These are phyloP conservation scores for Cryphonectria naterciae DNA, from an alignment of 2,329 filamentous ascomycete species.

Conservation along the genomic window DNA sequence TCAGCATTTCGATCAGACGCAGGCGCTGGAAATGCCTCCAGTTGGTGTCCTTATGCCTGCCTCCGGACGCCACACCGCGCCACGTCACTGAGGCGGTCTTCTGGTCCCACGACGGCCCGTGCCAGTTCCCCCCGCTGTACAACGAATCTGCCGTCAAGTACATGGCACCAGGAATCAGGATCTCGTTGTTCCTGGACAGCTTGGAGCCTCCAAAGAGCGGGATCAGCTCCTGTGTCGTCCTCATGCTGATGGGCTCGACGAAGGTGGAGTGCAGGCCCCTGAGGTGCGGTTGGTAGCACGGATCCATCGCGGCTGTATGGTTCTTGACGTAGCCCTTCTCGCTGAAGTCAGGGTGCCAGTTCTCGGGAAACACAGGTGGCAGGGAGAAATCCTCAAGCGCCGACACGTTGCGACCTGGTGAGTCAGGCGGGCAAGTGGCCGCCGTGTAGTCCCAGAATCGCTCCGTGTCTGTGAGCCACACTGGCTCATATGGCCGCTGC, in stretches of 20 bases:
- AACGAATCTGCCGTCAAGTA: conserved; percentile 61
- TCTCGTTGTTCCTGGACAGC: conserved; percentile 62
- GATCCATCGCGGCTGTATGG: conserved; percentile 57
- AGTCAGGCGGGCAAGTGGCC: conserved; percentile 60
- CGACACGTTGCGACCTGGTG: conserved; percentile 48
- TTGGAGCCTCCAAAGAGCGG: conserved; percentile 65
- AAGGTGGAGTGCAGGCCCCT: conserved; percentile 56
- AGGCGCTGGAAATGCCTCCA: conserved; percentile 75
- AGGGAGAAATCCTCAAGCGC: conserved; percentile 42
- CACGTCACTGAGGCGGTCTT: conserved; percentile 63
- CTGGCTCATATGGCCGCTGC: conserved; percentile 45
- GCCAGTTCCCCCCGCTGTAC: conserved; percentile 60
- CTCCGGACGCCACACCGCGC: conserved; percentile 69
- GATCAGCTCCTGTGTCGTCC: conserved; percentile 55
- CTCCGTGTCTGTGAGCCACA: conserved; percentile 52
- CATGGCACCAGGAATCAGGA: conserved; percentile 64
- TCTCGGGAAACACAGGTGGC: conserved; percentile 29
- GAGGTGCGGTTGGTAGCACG: conserved; percentile 57
- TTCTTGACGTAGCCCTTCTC: conserved; percentile 56
- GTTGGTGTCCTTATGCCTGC: conserved; percentile 54
- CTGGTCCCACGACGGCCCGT: conserved; percentile 60
- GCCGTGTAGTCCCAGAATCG: conserved; percentile 63
- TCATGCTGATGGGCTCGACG: conserved; percentile 53
- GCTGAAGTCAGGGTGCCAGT: conserved; percentile 36
- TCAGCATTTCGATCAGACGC: conserved; percentile 70